Conservation (phyloP, 164 flowering plant genomes). For the Kalanchoe fedtschenkoi region DNA sequence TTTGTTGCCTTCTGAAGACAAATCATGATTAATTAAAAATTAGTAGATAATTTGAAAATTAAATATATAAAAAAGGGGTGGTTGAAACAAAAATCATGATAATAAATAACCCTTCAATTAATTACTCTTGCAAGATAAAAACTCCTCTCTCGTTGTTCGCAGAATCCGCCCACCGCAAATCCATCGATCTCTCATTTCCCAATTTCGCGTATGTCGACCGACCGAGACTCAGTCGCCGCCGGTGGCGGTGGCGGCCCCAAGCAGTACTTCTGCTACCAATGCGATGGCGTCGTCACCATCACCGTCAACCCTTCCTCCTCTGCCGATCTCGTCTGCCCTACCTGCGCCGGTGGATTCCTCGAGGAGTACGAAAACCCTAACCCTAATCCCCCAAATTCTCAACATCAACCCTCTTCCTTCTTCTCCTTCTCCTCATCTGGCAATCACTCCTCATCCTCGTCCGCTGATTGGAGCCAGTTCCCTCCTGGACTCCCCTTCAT, state of each 20-base stretch:
- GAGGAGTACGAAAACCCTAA: constrained; percentile 58
- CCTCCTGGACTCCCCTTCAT: background rate
- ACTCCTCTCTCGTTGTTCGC: too few relatives aligned
- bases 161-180: too few relatives aligned
- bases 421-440: background rate
- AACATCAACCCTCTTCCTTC: background rate
- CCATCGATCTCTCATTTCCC: background rate
- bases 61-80: too few relatives aligned
- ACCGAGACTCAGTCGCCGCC: background rate
- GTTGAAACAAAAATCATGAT: too few relatives aligned
- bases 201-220: background rate
- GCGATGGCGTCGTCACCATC: constrained; percentile 48
- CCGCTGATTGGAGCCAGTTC: background rate
- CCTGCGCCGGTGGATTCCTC: constrained; percentile 60
- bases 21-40: too few relatives aligned
- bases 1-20: too few relatives aligned
- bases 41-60: too few relatives aligned
- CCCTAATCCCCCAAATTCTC: constrained; percentile 22
- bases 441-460: background rate
- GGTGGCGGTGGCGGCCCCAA: background rate
- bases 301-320: constrained; percentile 22
- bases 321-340: constrained; percentile 59
- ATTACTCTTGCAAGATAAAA: too few relatives aligned
- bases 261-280: constrained; percentile 61
- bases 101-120: too few relatives aligned